Evolutionary conservation across 2,329 filamentous ascomycete genomes (phyloP).

Genomic region (Lachnellula arida): DNA sequence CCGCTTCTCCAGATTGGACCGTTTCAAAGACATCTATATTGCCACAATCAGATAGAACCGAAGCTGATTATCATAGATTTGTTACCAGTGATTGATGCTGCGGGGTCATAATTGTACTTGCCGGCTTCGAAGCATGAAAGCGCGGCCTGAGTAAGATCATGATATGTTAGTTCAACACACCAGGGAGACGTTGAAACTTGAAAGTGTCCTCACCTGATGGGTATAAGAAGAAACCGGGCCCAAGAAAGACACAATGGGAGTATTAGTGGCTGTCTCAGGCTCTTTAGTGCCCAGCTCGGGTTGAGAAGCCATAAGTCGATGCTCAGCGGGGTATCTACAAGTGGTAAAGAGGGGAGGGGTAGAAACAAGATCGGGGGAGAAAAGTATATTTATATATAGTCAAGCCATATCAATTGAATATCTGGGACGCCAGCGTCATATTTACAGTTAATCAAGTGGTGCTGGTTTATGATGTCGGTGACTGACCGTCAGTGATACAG

Average conservation of each 20-base stretch:
- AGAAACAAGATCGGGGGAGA: neutral
- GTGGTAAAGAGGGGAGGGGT: neutral
- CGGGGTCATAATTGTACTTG: slow-evolving; percentile 36
- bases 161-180: slow-evolving; percentile 26
- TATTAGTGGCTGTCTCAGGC: neutral
- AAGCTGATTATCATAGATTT: neutral
- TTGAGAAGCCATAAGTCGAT: neutral
- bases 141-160: slow-evolving; percentile 43
- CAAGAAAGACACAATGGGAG: slow-evolving; percentile 49
- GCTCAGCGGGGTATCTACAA: neutral
- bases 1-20: slow-evolving; percentile 61
- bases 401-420: slow-evolving; percentile 2
- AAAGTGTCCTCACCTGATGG: slow-evolving; percentile 51
- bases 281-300: neutral
- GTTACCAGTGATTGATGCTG: slow-evolving; percentile 40
- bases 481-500: neutral
- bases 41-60: slow-evolving; percentile 6
- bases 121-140: slow-evolving; percentile 43
- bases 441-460: neutral
- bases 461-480: neutral
- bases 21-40: slow-evolving; percentile 69
- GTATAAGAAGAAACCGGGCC: slow-evolving; percentile 64
- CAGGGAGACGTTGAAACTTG: neutral
- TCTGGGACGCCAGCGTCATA: neutral
- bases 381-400: neutral